Conservation (phyloP, 106 monocot species). For the Chionographis japonica region DNA sequence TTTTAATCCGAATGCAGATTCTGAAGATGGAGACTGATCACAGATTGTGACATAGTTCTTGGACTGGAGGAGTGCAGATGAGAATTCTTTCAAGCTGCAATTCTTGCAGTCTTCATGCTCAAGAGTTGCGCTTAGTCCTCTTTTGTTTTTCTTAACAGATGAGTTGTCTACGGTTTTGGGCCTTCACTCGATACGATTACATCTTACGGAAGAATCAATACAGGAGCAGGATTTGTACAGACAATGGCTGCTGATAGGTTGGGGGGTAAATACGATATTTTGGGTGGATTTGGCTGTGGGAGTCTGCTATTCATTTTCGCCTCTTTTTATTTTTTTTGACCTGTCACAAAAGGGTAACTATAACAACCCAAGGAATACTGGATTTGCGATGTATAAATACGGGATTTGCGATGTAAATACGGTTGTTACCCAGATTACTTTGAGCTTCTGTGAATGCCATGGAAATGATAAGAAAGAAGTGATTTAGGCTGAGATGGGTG, state of each 20-base stretch:
- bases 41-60: background rate
- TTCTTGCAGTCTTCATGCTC: background rate
- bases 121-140: background rate
- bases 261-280: too few species aligned
- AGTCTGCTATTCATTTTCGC: too few species aligned
- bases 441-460: too few species aligned
- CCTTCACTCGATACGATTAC: background rate
- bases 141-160: background rate
- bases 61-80: background rate
- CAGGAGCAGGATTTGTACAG: background rate
- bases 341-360: too few species aligned
- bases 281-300: too few species aligned
- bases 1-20: conserved; percentile 8
- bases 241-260: background rate
- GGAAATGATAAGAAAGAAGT: too few species aligned
- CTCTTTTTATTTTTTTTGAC: too few species aligned
- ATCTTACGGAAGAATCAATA: background rate
- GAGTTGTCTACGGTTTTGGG: background rate
- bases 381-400: too few species aligned
- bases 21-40: conserved; percentile 17
- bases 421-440: too few species aligned
- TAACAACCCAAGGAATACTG: too few species aligned
- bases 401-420: too few species aligned
- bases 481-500: too few species aligned
- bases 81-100: background rate